phyloP scores from a whole-genome alignment of 2,329 filamentous ascomycete genomes.

The Pyrenophora graminea region DNA sequence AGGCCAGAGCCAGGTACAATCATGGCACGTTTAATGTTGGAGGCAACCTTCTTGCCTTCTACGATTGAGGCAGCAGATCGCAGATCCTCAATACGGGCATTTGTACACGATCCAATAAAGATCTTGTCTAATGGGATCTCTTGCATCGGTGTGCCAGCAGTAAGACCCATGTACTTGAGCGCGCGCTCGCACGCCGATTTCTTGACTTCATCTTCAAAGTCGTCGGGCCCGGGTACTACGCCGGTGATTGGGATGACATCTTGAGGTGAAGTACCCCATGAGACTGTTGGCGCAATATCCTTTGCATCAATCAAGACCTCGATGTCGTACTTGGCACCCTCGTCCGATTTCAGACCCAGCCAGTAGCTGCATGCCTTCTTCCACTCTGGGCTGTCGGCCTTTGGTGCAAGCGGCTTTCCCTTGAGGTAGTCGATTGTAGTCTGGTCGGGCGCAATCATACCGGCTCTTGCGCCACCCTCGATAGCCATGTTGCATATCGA shows the following conservation, averaged over 20 bases:
- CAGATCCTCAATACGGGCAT: slow-evolving; percentile 94
- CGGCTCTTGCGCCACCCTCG: slow-evolving; percentile 90
- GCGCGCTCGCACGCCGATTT: slow-evolving; percentile 79
- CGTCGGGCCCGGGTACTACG: slow-evolving; percentile 85
- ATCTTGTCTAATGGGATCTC: slow-evolving; percentile 94
- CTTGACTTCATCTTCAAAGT: slow-evolving; percentile 78
- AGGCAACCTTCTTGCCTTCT: slow-evolving; percentile 81
- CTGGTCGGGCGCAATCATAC: slow-evolving; percentile 95
- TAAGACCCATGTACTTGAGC: slow-evolving; percentile 95
- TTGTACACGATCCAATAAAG: slow-evolving; percentile 98
- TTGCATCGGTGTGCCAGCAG: slow-evolving; percentile 83
- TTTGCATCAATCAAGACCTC: slow-evolving; percentile 89
- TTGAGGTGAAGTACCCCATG: slow-evolving; percentile 96
- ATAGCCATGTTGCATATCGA: slow-evolving; percentile 99
- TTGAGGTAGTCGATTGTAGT: slow-evolving; percentile 95
- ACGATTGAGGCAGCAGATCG: slow-evolving; percentile 84
- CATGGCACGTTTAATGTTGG: slow-evolving; percentile 92
- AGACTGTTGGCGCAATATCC: slow-evolving; percentile 90
- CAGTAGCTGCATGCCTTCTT: slow-evolving; percentile 86
- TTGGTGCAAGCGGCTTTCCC: slow-evolving; percentile 84
- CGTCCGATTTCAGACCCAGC: slow-evolving; percentile 81
- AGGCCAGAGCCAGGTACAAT: slow-evolving; percentile 94
- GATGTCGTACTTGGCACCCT: slow-evolving; percentile 85
- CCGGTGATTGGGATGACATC: slow-evolving; percentile 95
- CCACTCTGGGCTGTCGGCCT: slow-evolving; percentile 84